phyloP scores from a whole-genome alignment of 129 eudicot species.

The Silybum marianum region DNA sequence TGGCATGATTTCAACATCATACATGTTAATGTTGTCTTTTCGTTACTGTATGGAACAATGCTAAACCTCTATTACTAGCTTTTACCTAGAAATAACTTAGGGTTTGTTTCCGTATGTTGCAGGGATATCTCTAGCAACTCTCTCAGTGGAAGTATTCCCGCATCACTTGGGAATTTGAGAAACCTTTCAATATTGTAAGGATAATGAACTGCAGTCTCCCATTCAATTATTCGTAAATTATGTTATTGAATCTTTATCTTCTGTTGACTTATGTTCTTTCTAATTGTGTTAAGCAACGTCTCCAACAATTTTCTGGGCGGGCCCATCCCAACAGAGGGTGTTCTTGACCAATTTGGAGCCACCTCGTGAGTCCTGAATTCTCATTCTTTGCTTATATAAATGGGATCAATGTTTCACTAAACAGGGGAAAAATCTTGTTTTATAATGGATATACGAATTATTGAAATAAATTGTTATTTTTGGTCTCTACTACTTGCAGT shows the following conservation, averaged over 20 bases:
- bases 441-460: background rate
- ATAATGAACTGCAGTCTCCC: background rate
- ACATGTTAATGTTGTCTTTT: background rate
- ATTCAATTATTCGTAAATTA: constrained; percentile 4
- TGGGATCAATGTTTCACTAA: background rate
- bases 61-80: background rate
- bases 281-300: constrained; percentile 66
- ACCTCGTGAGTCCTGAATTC: constrained; percentile 62
- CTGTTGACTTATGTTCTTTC: constrained; percentile 3
- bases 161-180: constrained; percentile 76
- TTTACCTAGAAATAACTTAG: constrained; percentile 10
- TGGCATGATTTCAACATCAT: background rate
- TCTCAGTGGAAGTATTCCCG: constrained; percentile 86
- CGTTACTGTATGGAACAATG: background rate
- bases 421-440: background rate
- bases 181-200: constrained; percentile 75
- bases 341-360: constrained; percentile 57
- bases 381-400: background rate
- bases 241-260: constrained; percentile 8
- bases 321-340: constrained; percentile 79
- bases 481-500: constrained; percentile 41
- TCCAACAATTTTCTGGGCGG: constrained; percentile 89
- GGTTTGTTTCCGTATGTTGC: constrained; percentile 29
- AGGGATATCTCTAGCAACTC: constrained; percentile 98
- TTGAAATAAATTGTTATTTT: constrained; percentile 3